Conservation (phyloP, 179 eudicot species). For the Heliamphora pulchella region DNA sequence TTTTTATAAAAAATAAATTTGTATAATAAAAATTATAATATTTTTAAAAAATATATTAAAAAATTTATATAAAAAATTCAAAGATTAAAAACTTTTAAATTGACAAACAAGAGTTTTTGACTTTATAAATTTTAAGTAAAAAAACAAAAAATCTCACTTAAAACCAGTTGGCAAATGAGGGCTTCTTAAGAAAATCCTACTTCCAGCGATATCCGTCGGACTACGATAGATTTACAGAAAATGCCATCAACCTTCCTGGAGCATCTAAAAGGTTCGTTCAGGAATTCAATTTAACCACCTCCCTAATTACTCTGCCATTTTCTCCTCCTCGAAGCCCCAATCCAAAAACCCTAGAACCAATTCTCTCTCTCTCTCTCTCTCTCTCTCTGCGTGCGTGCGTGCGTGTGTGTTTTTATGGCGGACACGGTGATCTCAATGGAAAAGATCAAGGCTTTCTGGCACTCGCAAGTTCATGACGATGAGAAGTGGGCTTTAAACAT, state of each 20-base stretch:
- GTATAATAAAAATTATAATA: too few species aligned
- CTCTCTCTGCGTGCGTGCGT: not conserved
- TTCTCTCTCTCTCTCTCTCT: not conserved
- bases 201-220: not conserved
- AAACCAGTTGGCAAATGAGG: too few species aligned
- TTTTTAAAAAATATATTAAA: too few species aligned
- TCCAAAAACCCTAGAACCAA: conserved; percentile 19
- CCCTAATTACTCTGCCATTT: not conserved
- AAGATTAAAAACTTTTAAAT: too few species aligned
- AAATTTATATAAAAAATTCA: too few species aligned
- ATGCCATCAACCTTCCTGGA: not conserved
- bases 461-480: conserved; percentile 48
- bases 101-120: too few species aligned
- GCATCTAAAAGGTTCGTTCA: not conserved
- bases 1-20: too few species aligned
- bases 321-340: not conserved
- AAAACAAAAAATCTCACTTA: too few species aligned
- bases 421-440: conserved; percentile 37
- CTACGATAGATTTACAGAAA: not conserved
- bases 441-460: conserved; percentile 43
- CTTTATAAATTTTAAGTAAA: too few species aligned
- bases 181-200: too few species aligned
- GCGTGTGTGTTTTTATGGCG: conserved; percentile 32
- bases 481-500: conserved; percentile 47
- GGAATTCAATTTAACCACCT: not conserved